phyloP scores from a whole-genome alignment of 116 monocot genomes.

The Phalaenopsis hybrid region DNA sequence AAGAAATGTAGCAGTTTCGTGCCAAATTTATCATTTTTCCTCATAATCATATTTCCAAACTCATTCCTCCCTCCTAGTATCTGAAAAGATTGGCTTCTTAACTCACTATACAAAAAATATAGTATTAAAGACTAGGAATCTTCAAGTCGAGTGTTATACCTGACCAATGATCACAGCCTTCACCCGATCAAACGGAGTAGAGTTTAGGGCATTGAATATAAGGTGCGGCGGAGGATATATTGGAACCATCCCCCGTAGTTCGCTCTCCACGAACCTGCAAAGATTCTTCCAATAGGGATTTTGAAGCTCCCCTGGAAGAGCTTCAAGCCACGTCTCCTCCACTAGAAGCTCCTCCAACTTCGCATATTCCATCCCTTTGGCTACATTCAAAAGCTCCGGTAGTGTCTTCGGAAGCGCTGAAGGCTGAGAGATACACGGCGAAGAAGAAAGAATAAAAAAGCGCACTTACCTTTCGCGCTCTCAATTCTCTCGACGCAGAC shows the following conservation, averaged over 20 bases:
- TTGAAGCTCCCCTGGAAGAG: slow-evolving; percentile 57
- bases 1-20: too few species aligned
- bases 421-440: not conserved
- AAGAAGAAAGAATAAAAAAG: not conserved
- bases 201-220: slow-evolving; percentile 76
- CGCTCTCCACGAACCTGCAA: slow-evolving; percentile 64
- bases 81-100: not conserved
- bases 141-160: slow-evolving; percentile 27
- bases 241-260: slow-evolving; percentile 42
- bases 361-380: slow-evolving; percentile 28
- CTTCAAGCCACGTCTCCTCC: slow-evolving; percentile 70
- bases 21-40: too few species aligned
- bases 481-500: slow-evolving; percentile 54
- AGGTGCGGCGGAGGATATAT: slow-evolving; percentile 76
- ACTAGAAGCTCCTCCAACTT: slow-evolving; percentile 91
- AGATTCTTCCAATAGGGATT: slow-evolving; percentile 74
- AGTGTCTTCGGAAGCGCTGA: not conserved
- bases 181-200: slow-evolving; percentile 64
- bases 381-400: slow-evolving; percentile 15
- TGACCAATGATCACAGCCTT: slow-evolving; percentile 93
- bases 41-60: too few species aligned
- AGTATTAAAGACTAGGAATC: not conserved
- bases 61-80: too few species aligned
- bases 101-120: not conserved
- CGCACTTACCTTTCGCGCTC: slow-evolving; percentile 40